Base-by-base conservation (phyloP, 78 protist species). In the Dictyostelium capitatum region DNA sequence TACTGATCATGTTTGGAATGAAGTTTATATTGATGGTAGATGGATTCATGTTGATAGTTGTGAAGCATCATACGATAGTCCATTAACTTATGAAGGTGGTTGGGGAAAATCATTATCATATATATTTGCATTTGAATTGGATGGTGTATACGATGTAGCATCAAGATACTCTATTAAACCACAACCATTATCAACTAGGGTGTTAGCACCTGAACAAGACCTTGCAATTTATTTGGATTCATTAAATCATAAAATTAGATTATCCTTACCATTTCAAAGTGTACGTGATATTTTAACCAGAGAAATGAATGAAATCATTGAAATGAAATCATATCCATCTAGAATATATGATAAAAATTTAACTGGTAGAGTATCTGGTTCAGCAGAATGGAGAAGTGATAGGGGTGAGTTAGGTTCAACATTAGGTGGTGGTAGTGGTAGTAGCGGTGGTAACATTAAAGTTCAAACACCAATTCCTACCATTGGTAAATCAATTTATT, bases 1-100 rank as follows among this genome's bases (percentile, higher is more conserved):
- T 62, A 96, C 98, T 2, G 99, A 98, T 72, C 99, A 98, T 70
- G 98, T 98, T 23, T 98, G 99, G 99, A 85, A 89, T 37, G 98
- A 97, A 82, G 92, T 92, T 47, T 96, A 23, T 59, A 53, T 65
- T 25, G 89, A 79, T 2, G 65, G 57, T 17, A 30, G 87, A 17
- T 97, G 98, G 97, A 32, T 89, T 20, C 97, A 96, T 82, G 20
- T 51, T 4, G 97, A 96, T 59, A 56, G 87, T 50, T 96, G 96
- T 28, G 97, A 96, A 80, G 95, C 96, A 7, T 17, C 67, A 1
- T 80, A 48, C 20, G 97, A 96, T 20, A 46, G 30, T 43, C 96
- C 97, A 20, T 53, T 97, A 11, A 57, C 90, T 0, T 98, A 98
- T 54, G 98, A 96, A 67, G 6, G 23, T 10, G 99, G 99, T 14